Conservation (phyloP, 192 early-diverging fungal genomes). For the Backusella macrospora region DNA sequence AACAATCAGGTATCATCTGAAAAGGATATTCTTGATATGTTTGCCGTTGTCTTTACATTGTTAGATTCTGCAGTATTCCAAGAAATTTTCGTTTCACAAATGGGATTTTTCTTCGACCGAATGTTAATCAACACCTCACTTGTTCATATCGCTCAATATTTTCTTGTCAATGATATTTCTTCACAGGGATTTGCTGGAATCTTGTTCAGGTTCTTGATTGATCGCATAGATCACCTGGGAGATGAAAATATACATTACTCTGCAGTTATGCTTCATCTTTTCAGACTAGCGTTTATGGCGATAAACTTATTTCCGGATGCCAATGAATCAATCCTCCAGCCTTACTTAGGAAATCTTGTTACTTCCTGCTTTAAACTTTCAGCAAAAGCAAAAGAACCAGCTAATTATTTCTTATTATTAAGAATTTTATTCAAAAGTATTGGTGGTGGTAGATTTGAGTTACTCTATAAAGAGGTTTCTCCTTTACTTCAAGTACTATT, state of each 20-base stretch:
- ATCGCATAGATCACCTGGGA: constrained; percentile 78
- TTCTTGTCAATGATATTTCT: constrained; percentile 78
- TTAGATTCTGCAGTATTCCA: constrained; percentile 92
- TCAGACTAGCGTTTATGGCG: constrained; percentile 94
- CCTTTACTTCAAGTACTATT: constrained; percentile 91
- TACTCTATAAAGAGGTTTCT: constrained; percentile 94
- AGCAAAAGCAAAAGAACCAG: constrained; percentile 80
- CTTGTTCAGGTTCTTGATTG: constrained; percentile 75
- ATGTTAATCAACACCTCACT: constrained; percentile 78
- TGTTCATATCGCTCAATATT: constrained; percentile 85
- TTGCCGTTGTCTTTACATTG: constrained; percentile 81
- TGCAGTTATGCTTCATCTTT: constrained; percentile 82
- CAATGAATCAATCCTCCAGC: constrained; percentile 91
- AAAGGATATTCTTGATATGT: constrained; percentile 90
- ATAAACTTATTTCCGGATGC: constrained; percentile 88
- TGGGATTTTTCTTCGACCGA: constrained; percentile 82
- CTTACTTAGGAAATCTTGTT: constrained; percentile 91
- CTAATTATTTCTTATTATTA: constrained; percentile 92
- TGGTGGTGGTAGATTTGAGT: constrained; percentile 94
- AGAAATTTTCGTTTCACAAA: constrained; percentile 91
- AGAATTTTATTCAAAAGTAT: constrained; percentile 94
- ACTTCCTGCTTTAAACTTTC: constrained; percentile 85
- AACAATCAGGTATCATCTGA: constrained; percentile 77
- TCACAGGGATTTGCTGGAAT: constrained; percentile 80
- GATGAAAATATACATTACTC: constrained; percentile 64